These are phyloP conservation scores for Barnettozyma sucrosica DNA, from an alignment of 805 yeast genomes.

Conservation along the genomic window DNA sequence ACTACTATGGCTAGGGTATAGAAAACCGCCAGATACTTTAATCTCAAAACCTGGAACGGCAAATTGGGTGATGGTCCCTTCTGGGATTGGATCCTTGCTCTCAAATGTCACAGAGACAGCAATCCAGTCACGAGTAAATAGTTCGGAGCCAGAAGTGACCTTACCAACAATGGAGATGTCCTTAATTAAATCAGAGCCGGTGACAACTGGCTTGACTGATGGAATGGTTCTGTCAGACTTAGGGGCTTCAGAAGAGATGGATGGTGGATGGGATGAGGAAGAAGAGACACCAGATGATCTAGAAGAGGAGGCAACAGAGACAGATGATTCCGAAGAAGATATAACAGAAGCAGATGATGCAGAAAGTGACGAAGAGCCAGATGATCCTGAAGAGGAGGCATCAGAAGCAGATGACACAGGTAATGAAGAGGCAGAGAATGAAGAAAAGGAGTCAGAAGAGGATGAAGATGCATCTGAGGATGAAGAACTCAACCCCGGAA, in stretches of 20 bases:
- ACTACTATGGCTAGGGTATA: too few species aligned
- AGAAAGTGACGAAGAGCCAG: constrained; percentile 14
- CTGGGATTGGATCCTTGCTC: constrained; percentile 2
- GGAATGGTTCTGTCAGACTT: background rate
- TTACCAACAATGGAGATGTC: constrained; percentile 4
- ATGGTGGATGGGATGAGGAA: background rate
- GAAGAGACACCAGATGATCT: constrained; percentile 1
- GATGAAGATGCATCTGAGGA: background rate
- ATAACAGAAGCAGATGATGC: too few species aligned
- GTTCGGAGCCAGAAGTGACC: background rate
- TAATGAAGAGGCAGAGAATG: constrained; percentile 33
- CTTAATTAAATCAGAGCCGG: constrained; percentile 5
- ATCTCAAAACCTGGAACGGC: constrained; percentile 6
- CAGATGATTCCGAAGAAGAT: background rate
- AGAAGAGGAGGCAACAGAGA: background rate
- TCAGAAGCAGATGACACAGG: constrained; percentile 1
- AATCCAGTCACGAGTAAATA: constrained; percentile 5
- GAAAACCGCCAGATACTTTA: background rate
- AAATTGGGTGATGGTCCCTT: constrained; percentile 7
- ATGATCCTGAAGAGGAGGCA: background rate
- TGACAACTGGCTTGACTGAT: constrained; percentile 3
- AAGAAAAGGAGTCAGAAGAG: constrained; percentile 2
- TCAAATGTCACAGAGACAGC: constrained; percentile 1
- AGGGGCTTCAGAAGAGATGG: background rate
- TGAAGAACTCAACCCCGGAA: background rate